phyloP scores from a whole-genome alignment of 2,329 filamentous ascomycete species.

The Colletotrichum coccodes region DNA sequence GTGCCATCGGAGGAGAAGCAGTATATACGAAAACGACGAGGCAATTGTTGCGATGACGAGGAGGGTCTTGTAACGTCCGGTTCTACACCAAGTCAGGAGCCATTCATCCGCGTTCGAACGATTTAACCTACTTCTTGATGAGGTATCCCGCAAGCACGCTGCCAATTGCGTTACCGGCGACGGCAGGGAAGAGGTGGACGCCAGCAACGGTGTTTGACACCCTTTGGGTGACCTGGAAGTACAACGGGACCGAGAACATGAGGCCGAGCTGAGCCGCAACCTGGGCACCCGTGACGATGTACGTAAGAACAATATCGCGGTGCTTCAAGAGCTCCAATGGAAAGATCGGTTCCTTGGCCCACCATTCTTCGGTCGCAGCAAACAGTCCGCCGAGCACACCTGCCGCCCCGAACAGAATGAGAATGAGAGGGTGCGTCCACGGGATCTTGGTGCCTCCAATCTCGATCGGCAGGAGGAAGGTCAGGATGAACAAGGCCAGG shows the following conservation, averaged over 20 bases:
- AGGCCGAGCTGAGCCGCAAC: slow-evolving; percentile 59
- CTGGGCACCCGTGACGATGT: slow-evolving; percentile 63
- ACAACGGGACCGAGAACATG: slow-evolving; percentile 74
- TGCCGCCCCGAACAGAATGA: slow-evolving; percentile 47
- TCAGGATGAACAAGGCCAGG: slow-evolving; percentile 66
- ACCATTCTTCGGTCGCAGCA: slow-evolving; percentile 28
- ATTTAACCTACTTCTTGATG: slow-evolving; percentile 55
- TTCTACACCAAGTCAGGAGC: slow-evolving; percentile 46
- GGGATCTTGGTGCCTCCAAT: slow-evolving; percentile 65
- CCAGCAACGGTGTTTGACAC: slow-evolving; percentile 68
- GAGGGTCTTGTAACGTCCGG: slow-evolving; percentile 68
- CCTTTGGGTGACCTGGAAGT: slow-evolving; percentile 72
- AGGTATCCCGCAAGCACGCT: slow-evolving; percentile 68
- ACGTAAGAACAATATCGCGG: slow-evolving; percentile 63
- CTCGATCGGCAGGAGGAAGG: slow-evolving; percentile 65
- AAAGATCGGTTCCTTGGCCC: slow-evolving; percentile 66
- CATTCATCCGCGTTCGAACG: neutral
- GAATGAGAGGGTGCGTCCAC: slow-evolving; percentile 61
- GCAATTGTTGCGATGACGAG: slow-evolving; percentile 60
- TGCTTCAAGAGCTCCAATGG: slow-evolving; percentile 64
- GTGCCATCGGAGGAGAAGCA: slow-evolving; percentile 68
- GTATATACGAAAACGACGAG: slow-evolving; percentile 59
- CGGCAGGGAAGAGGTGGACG: slow-evolving; percentile 72
- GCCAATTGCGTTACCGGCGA: slow-evolving; percentile 73
- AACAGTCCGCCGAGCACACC: slow-evolving; percentile 22